These are phyloP conservation scores for Xylaria sp. DNA, from an alignment of 2,329 filamentous ascomycete species.

Conservation along the genomic window DNA sequence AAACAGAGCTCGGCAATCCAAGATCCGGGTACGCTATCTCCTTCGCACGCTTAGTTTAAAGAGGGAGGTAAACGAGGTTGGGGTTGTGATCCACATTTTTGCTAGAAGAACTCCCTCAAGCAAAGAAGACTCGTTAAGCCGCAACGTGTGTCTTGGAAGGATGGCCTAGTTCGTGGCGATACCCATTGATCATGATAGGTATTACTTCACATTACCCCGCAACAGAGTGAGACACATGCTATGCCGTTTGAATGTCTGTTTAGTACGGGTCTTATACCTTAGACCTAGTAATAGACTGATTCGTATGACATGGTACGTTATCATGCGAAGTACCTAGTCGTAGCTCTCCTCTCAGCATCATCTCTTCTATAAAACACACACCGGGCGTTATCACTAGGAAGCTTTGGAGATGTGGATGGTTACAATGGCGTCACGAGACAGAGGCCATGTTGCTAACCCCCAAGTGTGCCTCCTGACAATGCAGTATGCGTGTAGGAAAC, in stretches of 20 bases:
- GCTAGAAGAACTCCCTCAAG: background rate
- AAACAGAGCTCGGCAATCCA: constrained; percentile 21
- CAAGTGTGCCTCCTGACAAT: background rate
- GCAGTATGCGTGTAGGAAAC: background rate
- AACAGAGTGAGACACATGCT: background rate
- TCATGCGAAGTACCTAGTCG: too few species aligned
- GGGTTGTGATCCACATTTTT: constrained; percentile 3
- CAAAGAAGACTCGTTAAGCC: too few species aligned
- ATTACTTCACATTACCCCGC: background rate
- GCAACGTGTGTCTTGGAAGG: background rate
- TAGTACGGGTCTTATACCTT: too few species aligned
- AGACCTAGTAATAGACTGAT: too few species aligned
- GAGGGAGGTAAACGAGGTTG: constrained; percentile 13
- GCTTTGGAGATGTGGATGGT: background rate
- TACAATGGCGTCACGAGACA: background rate
- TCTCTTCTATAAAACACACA: too few species aligned
- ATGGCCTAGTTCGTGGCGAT: too few species aligned
- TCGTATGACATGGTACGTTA: too few species aligned
- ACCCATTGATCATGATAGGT: too few species aligned
- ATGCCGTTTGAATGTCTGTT: background rate
- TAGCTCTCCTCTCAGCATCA: too few species aligned
- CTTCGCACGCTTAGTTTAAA: constrained; percentile 12
- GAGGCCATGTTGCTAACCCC: background rate
- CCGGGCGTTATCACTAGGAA: too few species aligned
- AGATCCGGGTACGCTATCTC: constrained; percentile 19